phyloP scores from a whole-genome alignment of 2,329 filamentous ascomycete species.

The Cladophialophora carrionii region DNA sequence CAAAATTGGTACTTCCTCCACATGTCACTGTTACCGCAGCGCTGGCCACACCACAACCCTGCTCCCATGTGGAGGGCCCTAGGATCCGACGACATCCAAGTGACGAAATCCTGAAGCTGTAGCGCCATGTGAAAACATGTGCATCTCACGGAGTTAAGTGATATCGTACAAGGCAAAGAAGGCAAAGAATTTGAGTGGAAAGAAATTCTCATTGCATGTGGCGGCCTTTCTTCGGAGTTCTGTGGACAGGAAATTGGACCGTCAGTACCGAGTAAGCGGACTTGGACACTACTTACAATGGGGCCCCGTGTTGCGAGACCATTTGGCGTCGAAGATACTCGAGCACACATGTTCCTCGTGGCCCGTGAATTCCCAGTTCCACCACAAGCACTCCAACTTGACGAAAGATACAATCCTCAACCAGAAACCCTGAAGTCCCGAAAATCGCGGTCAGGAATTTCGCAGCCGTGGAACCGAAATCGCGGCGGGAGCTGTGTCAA shows the following conservation, averaged over 20 bases:
- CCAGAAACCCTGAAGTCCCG: background rate
- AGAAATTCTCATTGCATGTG: constrained; percentile 10
- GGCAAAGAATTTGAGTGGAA: background rate
- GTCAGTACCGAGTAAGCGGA: background rate
- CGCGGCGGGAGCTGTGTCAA: background rate
- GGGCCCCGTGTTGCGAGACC: background rate
- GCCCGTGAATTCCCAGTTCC: background rate
- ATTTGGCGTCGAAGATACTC: constrained; percentile 7
- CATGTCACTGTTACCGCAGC: constrained; percentile 2
- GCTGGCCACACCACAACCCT: background rate
- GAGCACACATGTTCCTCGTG: background rate
- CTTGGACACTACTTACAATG: background rate
- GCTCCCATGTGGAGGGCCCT: background rate
- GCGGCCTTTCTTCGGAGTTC: constrained; percentile 15
- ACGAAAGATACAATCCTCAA: background rate
- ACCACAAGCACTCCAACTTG: background rate
- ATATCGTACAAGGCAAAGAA: background rate
- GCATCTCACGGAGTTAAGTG: background rate
- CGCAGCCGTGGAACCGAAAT: background rate
- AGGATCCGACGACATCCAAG: background rate
- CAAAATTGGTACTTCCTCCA: background rate
- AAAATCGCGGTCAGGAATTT: background rate
- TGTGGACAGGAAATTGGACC: background rate
- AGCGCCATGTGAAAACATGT: constrained; percentile 14
- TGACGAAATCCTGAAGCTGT: background rate